Evolutionary conservation across 179 eudicot species (phyloP).

Genomic region (Nepenthes alata): DNA sequence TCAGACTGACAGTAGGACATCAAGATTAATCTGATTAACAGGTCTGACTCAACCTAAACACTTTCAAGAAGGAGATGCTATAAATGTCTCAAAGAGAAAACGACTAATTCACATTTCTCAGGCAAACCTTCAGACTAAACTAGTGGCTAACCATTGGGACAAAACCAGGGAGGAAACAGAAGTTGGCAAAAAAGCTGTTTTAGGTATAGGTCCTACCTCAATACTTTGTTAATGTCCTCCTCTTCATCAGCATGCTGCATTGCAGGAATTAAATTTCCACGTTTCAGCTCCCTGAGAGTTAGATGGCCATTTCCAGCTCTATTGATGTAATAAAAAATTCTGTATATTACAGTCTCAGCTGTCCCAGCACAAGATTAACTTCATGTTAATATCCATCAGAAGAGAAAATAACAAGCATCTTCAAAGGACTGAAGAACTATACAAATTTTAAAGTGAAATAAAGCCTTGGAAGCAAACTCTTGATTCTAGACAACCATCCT

Average conservation of each 20-base stretch:
- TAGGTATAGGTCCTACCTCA: conserved; percentile 39
- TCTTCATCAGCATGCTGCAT: conserved; percentile 98
- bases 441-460: too few species aligned
- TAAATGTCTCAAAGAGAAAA: too few species aligned
- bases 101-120: too few species aligned
- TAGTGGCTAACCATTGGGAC: conserved; percentile 1
- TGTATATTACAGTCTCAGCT: conserved; percentile 99
- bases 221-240: conserved; percentile 95
- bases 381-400: conserved; percentile 3
- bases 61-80: too few species aligned
- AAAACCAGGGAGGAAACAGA: not conserved
- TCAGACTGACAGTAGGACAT: too few species aligned
- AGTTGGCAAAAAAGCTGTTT: not conserved
- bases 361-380: conserved; percentile 20
- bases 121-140: too few species aligned
- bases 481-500: too few species aligned
- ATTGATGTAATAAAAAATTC: conserved; percentile 90
- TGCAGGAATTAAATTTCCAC: conserved; percentile 79
- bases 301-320: conserved; percentile 85
- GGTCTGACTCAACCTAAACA: too few species aligned
- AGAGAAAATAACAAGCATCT: not conserved
- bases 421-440: too few species aligned
- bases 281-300: conserved; percentile 89
- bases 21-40: too few species aligned
- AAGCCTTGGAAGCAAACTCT: too few species aligned